Base-by-base conservation (phyloP, 441 rosid genomes). In the Gossypium schwendimanii region DNA sequence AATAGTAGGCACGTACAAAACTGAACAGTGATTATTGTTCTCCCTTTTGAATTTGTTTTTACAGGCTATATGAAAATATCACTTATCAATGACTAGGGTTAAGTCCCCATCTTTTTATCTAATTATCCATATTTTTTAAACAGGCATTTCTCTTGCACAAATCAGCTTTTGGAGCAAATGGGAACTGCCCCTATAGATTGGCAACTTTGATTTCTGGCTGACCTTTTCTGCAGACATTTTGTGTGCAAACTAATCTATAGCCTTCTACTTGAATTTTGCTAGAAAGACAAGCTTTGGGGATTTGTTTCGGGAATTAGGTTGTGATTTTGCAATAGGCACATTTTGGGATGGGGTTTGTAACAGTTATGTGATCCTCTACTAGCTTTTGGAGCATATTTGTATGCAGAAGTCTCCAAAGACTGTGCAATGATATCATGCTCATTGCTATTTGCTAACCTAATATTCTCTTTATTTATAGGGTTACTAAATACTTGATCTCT, bases 141-240 rank as follows among this genome's bases (percentile, higher is more conserved):
- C 87, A 93, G 96, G 85, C 98, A 93, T 83, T 93, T 93, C 80
- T 92, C 98, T 76, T 84, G 64, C 63, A 84, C 97, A 10, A 93
- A 93, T 84, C 78, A 87, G 87, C 85, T 93, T 66, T 76, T 91
- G 80, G 90, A 83, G 83, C 76, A 82, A 81, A 83, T 75, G 86
- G 93, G 89, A 75, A 77, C 72, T 45, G 44, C 80, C 41, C 88
- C 93, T 17, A 89, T 89, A 57, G 94, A 91, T 74, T 91, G 98
- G 98, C 93, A 89, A 71, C 92, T 93, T 69, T 90, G 83, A 83
- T 77, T 44, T 50, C 67, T 64, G 54, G 58, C 31, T 28, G 58
- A 63, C 74, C 73, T 49, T 74, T 12, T 31, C 39, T 47, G 54
- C 3, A 12, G 55, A 20, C 41, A 21, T 20, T 52, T 76, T 31